Base-by-base conservation (phyloP, 345 rosid species). In the Eucalyptus curtisii region DNA sequence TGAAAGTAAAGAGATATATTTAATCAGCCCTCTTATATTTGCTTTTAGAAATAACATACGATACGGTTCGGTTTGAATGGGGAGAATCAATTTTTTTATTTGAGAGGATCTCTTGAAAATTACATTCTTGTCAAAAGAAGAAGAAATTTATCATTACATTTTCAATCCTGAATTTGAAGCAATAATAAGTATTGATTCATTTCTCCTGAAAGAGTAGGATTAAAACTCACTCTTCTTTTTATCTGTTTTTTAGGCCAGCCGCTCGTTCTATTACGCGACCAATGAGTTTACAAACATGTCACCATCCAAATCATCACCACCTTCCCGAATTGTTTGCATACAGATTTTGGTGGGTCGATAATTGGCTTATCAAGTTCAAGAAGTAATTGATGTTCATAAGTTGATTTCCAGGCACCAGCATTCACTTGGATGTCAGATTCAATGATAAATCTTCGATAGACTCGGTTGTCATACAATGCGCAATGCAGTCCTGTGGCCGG, bases 41-140 rank as follows among this genome's bases (percentile, higher is more conserved):
- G 57, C 8, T 52, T 52, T 3, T 1, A 52, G 7, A 52, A 52
- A 61, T 12, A 61, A 61, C 16, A 30, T 66, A 16, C 2, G 2
- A 33, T 37, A 37, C 1, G 15, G 3, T 71, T 37, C 0, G 4
- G 3, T 76, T 71, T 71, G 13, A 71, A 37, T 0, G 1, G 1
- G 42, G 24, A 76, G 14, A 76, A 20, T 40, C 16, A 3, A 76
- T 10, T 40, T 68, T 33, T 76, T 76, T 3, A 20, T 10, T 40
- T 7, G 30, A 76, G 47, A 20, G 24, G 47, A 76, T 76, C 8
- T 76, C 30, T 37, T 40, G 47, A 37, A 40, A 76, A 20, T 20
- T 40, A 24, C 30, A 40, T 10, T 17, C 8, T 40, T 40, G 45
- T 3, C 15, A 37, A 40, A 22, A n/a, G 17, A 64, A 37, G 3